Base-by-base conservation (phyloP, 768 basidiomycete species). In the Lanmaoa rubissima region DNA sequence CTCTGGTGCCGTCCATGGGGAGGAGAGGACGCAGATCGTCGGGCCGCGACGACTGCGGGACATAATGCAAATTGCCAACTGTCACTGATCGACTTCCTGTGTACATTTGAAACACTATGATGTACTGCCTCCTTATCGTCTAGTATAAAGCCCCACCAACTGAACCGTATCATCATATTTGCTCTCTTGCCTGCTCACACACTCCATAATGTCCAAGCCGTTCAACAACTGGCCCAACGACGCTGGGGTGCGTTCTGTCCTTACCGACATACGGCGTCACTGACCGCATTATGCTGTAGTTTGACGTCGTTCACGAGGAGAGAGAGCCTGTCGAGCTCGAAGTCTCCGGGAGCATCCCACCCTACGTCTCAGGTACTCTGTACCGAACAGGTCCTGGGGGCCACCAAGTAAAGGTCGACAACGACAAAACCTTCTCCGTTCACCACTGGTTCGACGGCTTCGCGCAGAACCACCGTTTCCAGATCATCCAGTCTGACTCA, bases 401-500 rank as follows among this genome's bases (percentile, higher is more conserved):
- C 4, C n/a, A 62, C 52, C 66, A 74, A 52, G 68, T 73, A 35
- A 54, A 66, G 34, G 19, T 62, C 0, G 43, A 61, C 49, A 59
- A 61, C 12, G 66, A 60, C 16, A 32, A 55, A 7, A 68, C 64
- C 3, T 58, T 67, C 21, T 66, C 74, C 16, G 43, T 72, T 7
- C 61, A 69, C 46, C 76, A 76, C 48, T 74, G 75, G 76, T 77
- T 77, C 52, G 76, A 77, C 49, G 76, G 76, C 28, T 70, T 78
- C 46, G 68, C 72, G 17, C 68, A 74, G 58, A 71, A 71, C 60
- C 75, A 77, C 55, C 71, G 73, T 48, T 77, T 77, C 62, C 70
- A 75, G 53, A 75, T 77, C 62, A 59, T 64, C 28, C 61, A 71
- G 42, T 53, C 67, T 0, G 64, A 54, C 19, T 21, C 28, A 2